Conservation (phyloP, 768 basidiomycete species). For the Leucocoprinus leucothites region DNA sequence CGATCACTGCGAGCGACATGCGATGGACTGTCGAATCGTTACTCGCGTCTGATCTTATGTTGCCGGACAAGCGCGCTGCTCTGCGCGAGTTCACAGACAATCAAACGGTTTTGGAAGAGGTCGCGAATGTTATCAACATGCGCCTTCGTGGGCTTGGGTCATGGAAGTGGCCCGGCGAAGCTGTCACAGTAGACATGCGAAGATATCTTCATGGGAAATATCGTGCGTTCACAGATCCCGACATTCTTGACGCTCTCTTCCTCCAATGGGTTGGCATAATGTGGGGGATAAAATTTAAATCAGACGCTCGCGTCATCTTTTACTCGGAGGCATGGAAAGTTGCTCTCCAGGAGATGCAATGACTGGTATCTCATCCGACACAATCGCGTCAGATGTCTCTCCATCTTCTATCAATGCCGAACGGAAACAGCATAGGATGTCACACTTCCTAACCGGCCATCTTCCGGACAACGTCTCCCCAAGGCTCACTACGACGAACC, state of each 20-base stretch:
- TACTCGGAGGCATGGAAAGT: conserved; percentile 35
- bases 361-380: conserved; percentile 17
- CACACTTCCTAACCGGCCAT: conserved; percentile 34
- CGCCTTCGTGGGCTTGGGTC: conserved; percentile 35
- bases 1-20: conserved; percentile 25
- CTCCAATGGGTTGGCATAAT: conserved; percentile 40
- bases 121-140: conserved; percentile 45
- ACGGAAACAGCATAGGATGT: conserved; percentile 22
- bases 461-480: conserved; percentile 20
- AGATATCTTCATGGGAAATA: conserved; percentile 48
- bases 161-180: conserved; percentile 44
- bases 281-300: conserved; percentile 39
- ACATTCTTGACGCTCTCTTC: conserved; percentile 42
- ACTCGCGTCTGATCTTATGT: conserved; percentile 33
- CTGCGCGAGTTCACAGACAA: conserved; percentile 41
- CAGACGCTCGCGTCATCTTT: conserved; percentile 26
- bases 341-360: conserved; percentile 16
- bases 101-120: conserved; percentile 32
- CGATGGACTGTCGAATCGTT: conserved; percentile 30
- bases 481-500: conserved; percentile 22
- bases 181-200: conserved; percentile 40
- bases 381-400: conserved; percentile 1
- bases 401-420: conserved; percentile 19
- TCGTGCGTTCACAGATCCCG: conserved; percentile 46
- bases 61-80: conserved; percentile 36